These are phyloP conservation scores for Nitzschia putrida DNA, from an alignment of 108 stramenopile genomes.

Conservation along the genomic window DNA sequence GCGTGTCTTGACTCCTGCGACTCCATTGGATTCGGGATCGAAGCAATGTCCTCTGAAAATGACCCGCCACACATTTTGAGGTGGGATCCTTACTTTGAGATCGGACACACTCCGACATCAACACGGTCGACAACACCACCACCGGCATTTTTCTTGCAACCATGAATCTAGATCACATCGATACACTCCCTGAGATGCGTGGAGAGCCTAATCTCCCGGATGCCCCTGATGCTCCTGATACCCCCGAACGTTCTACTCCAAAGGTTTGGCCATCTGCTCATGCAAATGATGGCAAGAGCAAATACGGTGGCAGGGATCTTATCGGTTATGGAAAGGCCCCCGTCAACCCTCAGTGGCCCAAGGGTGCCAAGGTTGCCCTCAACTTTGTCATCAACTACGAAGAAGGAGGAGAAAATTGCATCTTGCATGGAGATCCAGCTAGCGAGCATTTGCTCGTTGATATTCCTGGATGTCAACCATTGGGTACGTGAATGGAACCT, in stretches of 20 bases:
- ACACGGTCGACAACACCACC: too few relatives aligned
- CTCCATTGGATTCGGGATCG: too few relatives aligned
- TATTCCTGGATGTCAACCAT: slow-evolving; percentile 75
- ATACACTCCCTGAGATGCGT: slow-evolving; percentile 8
- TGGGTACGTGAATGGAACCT: slow-evolving; percentile 41
- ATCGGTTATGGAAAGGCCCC: slow-evolving; percentile 79
- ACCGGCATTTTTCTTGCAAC: neutral
- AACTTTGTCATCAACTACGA: slow-evolving; percentile 96
- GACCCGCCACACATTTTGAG: too few relatives aligned
- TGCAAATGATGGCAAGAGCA: slow-evolving; percentile 69
- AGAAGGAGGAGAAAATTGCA: slow-evolving; percentile 90
- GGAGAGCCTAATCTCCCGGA: slow-evolving; percentile 10
- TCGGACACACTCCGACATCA: too few relatives aligned
- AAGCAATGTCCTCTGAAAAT: too few relatives aligned
- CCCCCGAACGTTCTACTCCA: neutral
- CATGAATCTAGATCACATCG: slow-evolving; percentile 18
- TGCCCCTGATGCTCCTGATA: neutral
- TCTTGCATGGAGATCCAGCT: slow-evolving; percentile 76
- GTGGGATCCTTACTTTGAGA: too few relatives aligned
- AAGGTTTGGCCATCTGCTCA: slow-evolving; percentile 31
- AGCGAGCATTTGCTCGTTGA: slow-evolving; percentile 85
- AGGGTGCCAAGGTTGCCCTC: slow-evolving; percentile 79
- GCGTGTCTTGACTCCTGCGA: too few relatives aligned
- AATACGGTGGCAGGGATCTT: slow-evolving; percentile 75
- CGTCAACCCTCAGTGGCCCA: slow-evolving; percentile 78